Conservation (phyloP, 202 grass and related monocot species). For the Setaria viridis region DNA sequence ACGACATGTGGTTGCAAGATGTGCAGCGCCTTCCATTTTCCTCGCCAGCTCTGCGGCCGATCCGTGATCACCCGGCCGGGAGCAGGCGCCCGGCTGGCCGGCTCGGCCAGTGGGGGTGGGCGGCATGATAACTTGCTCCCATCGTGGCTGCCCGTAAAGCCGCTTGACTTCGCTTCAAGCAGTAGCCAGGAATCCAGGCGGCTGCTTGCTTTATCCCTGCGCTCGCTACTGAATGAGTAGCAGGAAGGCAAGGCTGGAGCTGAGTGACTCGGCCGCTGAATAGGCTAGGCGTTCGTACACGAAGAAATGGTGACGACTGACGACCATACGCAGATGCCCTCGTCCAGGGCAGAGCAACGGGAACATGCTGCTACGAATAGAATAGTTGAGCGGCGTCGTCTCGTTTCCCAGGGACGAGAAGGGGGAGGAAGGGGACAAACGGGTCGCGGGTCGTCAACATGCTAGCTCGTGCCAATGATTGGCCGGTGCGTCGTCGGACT, state of each 20-base stretch:
- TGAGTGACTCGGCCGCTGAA: neutral
- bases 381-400: neutral
- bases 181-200: constrained; percentile 27
- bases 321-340: neutral
- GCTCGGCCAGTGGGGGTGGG: neutral
- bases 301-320: neutral
- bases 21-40: neutral
- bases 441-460: constrained; percentile 15
- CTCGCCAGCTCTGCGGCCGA: neutral
- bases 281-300: neutral
- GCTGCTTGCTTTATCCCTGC: neutral
- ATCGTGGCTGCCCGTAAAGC: constrained; percentile 44
- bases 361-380: constrained; percentile 2
- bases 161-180: constrained; percentile 62
- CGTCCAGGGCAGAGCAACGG: neutral
- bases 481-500: neutral
- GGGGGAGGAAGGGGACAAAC: neutral
- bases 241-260: neutral
- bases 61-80: neutral
- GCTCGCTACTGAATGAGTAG: neutral
- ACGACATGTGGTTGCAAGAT: neutral
- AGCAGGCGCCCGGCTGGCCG: neutral
- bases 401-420: neutral
- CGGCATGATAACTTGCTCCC: neutral
- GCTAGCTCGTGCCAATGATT: constrained; percentile 4